phyloP scores from a whole-genome alignment of 2,329 filamentous ascomycete species.

The Hymenoscyphus linearis region DNA sequence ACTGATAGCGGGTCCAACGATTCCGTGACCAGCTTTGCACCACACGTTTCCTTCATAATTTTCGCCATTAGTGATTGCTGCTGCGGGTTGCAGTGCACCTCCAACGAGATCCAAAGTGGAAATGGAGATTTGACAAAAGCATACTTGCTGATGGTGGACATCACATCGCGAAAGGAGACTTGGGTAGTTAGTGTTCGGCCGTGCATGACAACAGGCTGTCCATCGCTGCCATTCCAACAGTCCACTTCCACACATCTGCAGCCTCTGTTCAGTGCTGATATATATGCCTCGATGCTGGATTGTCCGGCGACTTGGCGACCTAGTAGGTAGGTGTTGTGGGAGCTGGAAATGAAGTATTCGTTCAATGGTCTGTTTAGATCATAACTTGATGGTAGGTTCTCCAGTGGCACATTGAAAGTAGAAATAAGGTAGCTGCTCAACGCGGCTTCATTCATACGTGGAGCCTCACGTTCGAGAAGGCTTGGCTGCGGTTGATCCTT shows the following conservation, averaged over 20 bases:
- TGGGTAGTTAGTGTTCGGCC: constrained; percentile 84
- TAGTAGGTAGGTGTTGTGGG: constrained; percentile 94
- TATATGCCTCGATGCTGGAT: constrained; percentile 93
- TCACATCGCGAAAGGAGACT: constrained; percentile 85
- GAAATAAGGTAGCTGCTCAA: constrained; percentile 77
- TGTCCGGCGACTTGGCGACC: constrained; percentile 85
- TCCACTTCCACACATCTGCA: constrained; percentile 97
- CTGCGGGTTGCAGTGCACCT: constrained; percentile 81
- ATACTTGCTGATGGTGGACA: constrained; percentile 90
- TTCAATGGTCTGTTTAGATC: constrained; percentile 79
- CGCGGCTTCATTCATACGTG: constrained; percentile 69
- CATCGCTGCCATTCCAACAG: constrained; percentile 92
- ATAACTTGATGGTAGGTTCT: constrained; percentile 54
- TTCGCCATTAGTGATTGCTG: constrained; percentile 87
- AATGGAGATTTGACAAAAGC: constrained; percentile 85
- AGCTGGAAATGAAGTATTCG: constrained; percentile 97
- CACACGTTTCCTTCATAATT: constrained; percentile 82
- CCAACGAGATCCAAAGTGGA: constrained; percentile 88
- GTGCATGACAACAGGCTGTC: constrained; percentile 84
- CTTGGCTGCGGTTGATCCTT: constrained; percentile 42
- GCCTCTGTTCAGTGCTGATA: constrained; percentile 77
- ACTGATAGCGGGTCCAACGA: constrained; percentile 64
- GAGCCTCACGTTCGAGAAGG: constrained; percentile 38
- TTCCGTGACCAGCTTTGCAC: constrained; percentile 69
- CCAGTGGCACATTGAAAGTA: constrained; percentile 63